phyloP scores from a whole-genome alignment of 345 rosid genomes.

The Triadica sebifera region DNA sequence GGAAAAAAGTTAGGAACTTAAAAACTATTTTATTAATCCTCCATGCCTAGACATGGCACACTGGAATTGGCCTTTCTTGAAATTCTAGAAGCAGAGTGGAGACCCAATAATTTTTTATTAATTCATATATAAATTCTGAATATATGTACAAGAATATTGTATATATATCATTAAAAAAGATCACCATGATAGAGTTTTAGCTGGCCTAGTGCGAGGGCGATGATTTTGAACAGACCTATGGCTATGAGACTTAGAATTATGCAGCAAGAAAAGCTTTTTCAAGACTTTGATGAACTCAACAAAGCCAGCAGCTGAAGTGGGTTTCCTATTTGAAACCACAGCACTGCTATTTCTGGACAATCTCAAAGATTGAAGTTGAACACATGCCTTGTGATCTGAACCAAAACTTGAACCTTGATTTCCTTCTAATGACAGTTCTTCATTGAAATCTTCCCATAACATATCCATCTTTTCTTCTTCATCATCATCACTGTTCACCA shows the following conservation, averaged over 20 bases:
- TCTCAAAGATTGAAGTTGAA: constrained; percentile 24
- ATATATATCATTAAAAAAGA: neutral
- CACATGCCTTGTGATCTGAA: constrained; percentile 22
- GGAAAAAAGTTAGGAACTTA: no score
- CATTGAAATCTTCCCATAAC: constrained; percentile 87
- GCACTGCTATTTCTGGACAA: constrained; percentile 23
- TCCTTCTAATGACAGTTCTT: constrained; percentile 32
- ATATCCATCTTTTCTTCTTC: constrained; percentile 69
- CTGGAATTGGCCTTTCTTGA: no score
- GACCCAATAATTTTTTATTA: no score
- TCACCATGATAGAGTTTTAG: neutral
- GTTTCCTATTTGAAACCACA: constrained; percentile 30
- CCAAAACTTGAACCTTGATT: neutral
- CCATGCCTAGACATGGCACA: no score
- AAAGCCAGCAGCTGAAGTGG: constrained; percentile 21
- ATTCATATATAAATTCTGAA: no score
- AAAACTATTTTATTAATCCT: no score
- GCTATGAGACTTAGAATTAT: constrained; percentile 29
- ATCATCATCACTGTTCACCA: neutral
- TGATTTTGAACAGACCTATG: neutral
- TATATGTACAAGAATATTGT: no score
- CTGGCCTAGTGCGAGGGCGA: neutral
- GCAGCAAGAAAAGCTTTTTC: constrained; percentile 55
- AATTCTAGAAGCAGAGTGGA: no score
- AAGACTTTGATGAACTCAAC: constrained; percentile 47